These are phyloP conservation scores for Carex myosuroides DNA, from an alignment of 176 grass and related monocot genomes.

Conservation along the genomic window DNA sequence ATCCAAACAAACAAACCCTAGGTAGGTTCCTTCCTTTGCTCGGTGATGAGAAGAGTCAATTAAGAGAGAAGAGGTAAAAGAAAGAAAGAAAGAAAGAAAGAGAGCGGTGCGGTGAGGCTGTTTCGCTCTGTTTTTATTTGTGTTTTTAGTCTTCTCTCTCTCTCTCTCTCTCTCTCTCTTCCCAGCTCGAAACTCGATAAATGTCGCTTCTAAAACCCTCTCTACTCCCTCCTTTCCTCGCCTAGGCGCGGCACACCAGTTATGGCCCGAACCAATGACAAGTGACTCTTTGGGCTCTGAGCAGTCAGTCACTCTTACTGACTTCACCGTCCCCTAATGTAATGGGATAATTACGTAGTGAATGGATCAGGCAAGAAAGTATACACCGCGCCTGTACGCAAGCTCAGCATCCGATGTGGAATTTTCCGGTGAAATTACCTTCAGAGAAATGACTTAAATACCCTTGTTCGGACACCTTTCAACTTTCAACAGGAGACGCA, in stretches of 20 bases:
- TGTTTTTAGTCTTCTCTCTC: background rate
- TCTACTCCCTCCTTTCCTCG: background rate
- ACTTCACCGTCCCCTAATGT: too few relatives aligned
- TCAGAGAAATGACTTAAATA: background rate
- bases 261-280: background rate
- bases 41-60: background rate
- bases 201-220: slow-evolving; percentile 20
- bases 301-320: too few relatives aligned
- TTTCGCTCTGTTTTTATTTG: background rate
- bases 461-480: background rate
- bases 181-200: background rate
- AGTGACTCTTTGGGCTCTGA: too few relatives aligned
- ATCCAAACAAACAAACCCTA: slow-evolving; percentile 27
- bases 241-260: background rate
- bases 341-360: too few relatives aligned
- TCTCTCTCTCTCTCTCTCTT: background rate
- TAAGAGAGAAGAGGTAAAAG: background rate
- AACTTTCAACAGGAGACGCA: background rate
- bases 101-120: background rate
- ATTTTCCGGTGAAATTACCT: slow-evolving; percentile 6
- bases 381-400: background rate
- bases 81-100: too few relatives aligned
- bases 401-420: background rate
- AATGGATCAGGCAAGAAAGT: too few relatives aligned
- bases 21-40: slow-evolving; percentile 6